A percentile compares a stretch with the other conserved stretches of the same genome.
These are phyloP conservation scores for Phytophthora megakarya DNA, from an alignment of 352 stramenopile species.

Conservation along the genomic window DNA sequence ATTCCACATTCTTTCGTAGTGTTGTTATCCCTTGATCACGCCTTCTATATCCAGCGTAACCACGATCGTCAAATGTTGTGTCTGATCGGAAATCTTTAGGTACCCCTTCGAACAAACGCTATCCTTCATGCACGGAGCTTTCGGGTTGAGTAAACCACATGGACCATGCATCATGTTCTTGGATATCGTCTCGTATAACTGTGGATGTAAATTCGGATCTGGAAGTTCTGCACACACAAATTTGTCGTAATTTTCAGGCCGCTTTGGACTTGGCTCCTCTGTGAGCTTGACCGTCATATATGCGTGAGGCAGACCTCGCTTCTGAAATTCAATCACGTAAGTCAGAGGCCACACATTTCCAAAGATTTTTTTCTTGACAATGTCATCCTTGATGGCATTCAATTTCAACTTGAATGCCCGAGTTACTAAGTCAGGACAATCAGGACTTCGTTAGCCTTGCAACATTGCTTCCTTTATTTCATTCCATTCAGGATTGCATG, in stretches of 20 bases:
- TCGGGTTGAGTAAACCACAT: background rate
- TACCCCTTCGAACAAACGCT: background rate
- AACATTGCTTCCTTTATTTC: conserved; percentile 37
- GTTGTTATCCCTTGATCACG: too few relatives aligned
- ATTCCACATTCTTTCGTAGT: background rate
- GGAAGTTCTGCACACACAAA: background rate
- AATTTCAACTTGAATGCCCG: background rate
- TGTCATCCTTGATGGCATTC: background rate
- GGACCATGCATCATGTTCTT: background rate
- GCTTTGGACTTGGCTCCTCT: background rate
- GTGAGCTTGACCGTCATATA: too few relatives aligned
- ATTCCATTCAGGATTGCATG: conserved; percentile 49
- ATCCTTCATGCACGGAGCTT: background rate
- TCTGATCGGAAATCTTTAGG: background rate
- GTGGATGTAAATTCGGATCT: too few relatives aligned
- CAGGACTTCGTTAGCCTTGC: too few relatives aligned
- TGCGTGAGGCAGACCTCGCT: background rate
- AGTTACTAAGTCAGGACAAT: too few relatives aligned
- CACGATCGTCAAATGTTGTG: too few relatives aligned
- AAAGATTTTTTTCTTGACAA: background rate
- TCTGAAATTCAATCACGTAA: background rate
- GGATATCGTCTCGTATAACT: too few relatives aligned
- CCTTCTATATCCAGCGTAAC: too few relatives aligned
- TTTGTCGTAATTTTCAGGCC: background rate
- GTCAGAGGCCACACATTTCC: background rate